These are phyloP conservation scores for Neoboletus brunneissimus DNA, from an alignment of 768 basidiomycete genomes.

Conservation along the genomic window DNA sequence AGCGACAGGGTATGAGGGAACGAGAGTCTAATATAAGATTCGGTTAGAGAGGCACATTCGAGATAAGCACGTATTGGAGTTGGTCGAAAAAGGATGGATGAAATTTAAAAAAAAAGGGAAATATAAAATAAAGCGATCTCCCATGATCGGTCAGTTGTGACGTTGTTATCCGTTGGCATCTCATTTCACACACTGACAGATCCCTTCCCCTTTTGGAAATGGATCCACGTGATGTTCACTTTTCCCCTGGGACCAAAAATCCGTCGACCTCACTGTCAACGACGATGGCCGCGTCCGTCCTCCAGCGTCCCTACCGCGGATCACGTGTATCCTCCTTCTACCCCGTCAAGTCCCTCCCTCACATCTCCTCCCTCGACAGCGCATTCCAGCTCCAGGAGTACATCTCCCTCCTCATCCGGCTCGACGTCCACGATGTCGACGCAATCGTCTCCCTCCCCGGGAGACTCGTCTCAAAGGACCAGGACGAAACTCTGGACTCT, in stretches of 20 bases:
- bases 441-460: conserved; percentile 76
- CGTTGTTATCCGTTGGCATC: conserved; percentile 3
- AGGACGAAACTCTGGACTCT: conserved; percentile 22
- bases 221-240: conserved; percentile 13
- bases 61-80: conserved; percentile 1
- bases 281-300: conserved; percentile 24
- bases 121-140: not conserved
- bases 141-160: not conserved
- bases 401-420: conserved; percentile 80
- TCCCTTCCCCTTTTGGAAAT: conserved; percentile 1
- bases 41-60: not conserved
- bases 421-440: conserved; percentile 87
- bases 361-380: conserved; percentile 75
- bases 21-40: conserved; percentile 12
- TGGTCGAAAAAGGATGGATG: conserved; percentile 1
- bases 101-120: not conserved
- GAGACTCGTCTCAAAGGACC: conserved; percentile 31
- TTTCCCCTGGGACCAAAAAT: not conserved
- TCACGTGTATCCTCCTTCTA: conserved; percentile 80
- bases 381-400: conserved; percentile 96
- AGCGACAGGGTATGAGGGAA: conserved; percentile 2
- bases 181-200: not conserved
- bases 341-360: conserved; percentile 67
- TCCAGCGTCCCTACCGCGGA: conserved; percentile 71
- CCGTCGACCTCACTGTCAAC: not conserved